Base-by-base conservation (phyloP, 1,284 basidiomycete genomes). In the Tylopilus sp. region DNA sequence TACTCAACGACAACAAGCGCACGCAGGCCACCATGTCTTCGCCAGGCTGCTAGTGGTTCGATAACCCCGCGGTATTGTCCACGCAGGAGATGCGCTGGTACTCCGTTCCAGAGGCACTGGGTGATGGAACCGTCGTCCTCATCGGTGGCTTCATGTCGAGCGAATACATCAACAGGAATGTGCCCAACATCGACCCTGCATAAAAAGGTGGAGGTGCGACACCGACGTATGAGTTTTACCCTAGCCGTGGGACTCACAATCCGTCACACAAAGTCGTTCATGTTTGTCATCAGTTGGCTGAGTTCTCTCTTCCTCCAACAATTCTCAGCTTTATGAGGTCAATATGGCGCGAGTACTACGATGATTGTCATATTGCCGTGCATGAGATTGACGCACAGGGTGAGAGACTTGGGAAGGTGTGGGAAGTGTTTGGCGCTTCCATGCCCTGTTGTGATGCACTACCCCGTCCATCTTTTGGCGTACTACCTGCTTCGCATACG, bases 311-410 rank as follows among this genome's bases (percentile, higher is more conserved):
- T 7, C 92, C 94, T 0, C 95, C 92, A 0, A 93, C 93, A 0
- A 90, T 94, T 22, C 81, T 97, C 32, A 91, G 93, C 66, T 96
- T 97, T 78, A 94, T 98, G 44, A 82, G 94, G 20, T 88, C 85
- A 26, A 94, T 98, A 57, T 98, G 94, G 94, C 85, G 88, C 49
- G 83, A 85, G 61, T 98, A 97, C 73, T 97, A 95, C 66, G 89
- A 92, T 54, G 92, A 96, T 67, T 95, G 92, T 62, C 94, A 98
- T 68, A 93, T 93, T 10, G 91, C 97, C 41, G 91, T 90, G 28
- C 96, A 91, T 64, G 89, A 96, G 46, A 84, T 97, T 46, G 94
- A 97, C 68, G 92, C 92, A 6, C 83, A 88, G 53, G 94, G 87
- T 47, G 90, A 90, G 63, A 76, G 93, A 35, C 73, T 97, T 40